A percentile compares a stretch with the other conserved stretches of the same genome.
phyloP scores from a whole-genome alignment of 768 basidiomycete genomes.

The Boletellus emodensis region DNA sequence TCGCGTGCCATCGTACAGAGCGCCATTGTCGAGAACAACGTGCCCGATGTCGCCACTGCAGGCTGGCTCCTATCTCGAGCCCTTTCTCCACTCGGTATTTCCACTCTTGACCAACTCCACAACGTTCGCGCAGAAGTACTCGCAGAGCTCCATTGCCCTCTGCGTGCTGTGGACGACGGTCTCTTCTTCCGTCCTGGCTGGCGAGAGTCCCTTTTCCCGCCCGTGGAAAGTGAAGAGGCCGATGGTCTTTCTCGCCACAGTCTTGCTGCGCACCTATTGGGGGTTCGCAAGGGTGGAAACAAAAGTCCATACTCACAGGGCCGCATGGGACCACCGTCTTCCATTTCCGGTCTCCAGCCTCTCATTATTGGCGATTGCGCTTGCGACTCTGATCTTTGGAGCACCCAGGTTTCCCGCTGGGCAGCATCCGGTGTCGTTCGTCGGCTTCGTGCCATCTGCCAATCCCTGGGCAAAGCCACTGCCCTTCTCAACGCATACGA shows the following conservation, averaged over 20 bases:
- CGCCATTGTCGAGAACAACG: slow-evolving; percentile 55
- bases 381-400: slow-evolving; percentile 63
- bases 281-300: slow-evolving; percentile 20
- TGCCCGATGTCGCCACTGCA: slow-evolving; percentile 56
- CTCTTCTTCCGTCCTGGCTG: slow-evolving; percentile 62
- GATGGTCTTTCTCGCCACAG: slow-evolving; percentile 10
- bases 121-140: slow-evolving; percentile 55
- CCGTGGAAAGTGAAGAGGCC: slow-evolving; percentile 19
- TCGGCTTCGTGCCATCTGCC: slow-evolving; percentile 70
- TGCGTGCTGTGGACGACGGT: slow-evolving; percentile 66
- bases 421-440: slow-evolving; percentile 56
- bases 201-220: slow-evolving; percentile 43
- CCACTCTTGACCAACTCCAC: slow-evolving; percentile 60
- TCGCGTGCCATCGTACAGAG: slow-evolving; percentile 76
- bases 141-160: slow-evolving; percentile 43
- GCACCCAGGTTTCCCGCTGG: slow-evolving; percentile 58
- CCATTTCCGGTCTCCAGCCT: slow-evolving; percentile 45
- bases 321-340: slow-evolving; percentile 5
- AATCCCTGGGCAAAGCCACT: slow-evolving; percentile 60
- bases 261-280: slow-evolving; percentile 22
- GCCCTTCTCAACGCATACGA: slow-evolving; percentile 67
- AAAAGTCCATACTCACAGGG: slow-evolving; percentile 28
- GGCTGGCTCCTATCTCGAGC: slow-evolving; percentile 66
- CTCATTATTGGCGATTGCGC: slow-evolving; percentile 74
- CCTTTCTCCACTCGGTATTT: slow-evolving; percentile 51